Base-by-base conservation (phyloP, 2,329 filamentous ascomycete genomes). In the Aschersonia sp. region DNA sequence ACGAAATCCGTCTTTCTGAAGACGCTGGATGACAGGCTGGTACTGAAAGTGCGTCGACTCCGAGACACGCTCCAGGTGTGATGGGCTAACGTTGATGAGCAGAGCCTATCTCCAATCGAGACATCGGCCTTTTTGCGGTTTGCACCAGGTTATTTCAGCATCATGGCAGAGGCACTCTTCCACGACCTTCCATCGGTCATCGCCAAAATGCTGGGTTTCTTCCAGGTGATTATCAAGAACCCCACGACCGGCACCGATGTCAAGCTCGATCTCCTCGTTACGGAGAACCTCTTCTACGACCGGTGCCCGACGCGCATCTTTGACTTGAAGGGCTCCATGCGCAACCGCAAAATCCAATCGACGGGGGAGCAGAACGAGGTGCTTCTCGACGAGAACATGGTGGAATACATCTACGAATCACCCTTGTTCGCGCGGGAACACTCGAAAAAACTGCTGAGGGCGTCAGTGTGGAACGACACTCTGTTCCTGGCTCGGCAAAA, bases 201-300 rank as follows among this genome's bases (percentile, higher is more conserved):
- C 58, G 92, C 92, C 32, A 98, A 98, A 69, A 98, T 98, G 92
- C 79, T 98, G 47, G 92, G 92, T 0, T 94, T 98, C 63, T 98
- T 95, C 68, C 90, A 97, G 57, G 85, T 98, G 45, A 85, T 90
- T 54, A 95, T 98, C 68, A 96, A 94, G 68, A 97, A 97, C 56
- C 87, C 92, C 0, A 73, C 78, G 14, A 96, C 89, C 0, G 89
- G 88, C 45, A 85, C 85, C 0, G 92, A 98, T 61, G 90, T 95
- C 63, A 94, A 94, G 61, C 87, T 90, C 65, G 94, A 94, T 63
- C 75, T 98, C 47, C 72, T 98, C 5, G 76, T 98, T 14, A 98
- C 97, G 81, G 92, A 98, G 66, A 98, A 98, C 56, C 69, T 98
- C 12, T 98, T 98, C 63, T 98, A 98, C 60, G 92, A 97, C 60